Conservation (phyloP, 2,329 filamentous ascomycete genomes). For the Chlorencoelia australis region DNA sequence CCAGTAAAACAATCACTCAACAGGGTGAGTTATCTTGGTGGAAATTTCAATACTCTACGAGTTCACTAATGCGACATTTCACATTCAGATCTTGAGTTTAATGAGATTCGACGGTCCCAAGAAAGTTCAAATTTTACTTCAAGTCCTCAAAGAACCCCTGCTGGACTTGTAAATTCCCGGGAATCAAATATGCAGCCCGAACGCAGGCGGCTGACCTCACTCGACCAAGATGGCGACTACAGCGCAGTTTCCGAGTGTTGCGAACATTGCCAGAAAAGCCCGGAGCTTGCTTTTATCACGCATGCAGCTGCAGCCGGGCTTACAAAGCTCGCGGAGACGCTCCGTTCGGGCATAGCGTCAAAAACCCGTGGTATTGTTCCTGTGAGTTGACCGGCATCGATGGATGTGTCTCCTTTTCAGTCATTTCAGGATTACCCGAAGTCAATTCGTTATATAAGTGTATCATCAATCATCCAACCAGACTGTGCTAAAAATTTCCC, state of each 20-base stretch:
- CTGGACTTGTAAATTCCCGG: slow-evolving; percentile 1
- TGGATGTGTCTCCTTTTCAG: no score
- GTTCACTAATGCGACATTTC: slow-evolving; percentile 9
- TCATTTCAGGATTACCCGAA: no score
- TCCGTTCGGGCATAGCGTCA: slow-evolving; percentile 20
- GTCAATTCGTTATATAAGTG: no score
- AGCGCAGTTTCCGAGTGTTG: slow-evolving; percentile 9
- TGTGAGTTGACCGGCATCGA: no score
- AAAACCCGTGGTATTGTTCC: slow-evolving; percentile 17
- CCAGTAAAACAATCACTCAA: slow-evolving; percentile 13
- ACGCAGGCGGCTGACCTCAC: slow-evolving; percentile 16
- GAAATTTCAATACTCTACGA: neutral
- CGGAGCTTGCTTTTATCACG: slow-evolving; percentile 17
- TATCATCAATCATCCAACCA: no score
- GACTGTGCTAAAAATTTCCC: no score
- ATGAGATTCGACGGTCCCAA: slow-evolving; percentile 7
- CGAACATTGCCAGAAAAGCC: slow-evolving; percentile 17
- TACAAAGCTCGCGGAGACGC: slow-evolving; percentile 22
- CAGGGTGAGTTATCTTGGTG: slow-evolving; percentile 16
- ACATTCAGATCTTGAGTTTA: slow-evolving; percentile 13
- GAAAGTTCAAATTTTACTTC: slow-evolving; percentile 8
- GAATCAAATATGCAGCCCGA: slow-evolving; percentile 15
- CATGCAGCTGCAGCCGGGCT: slow-evolving; percentile 20
- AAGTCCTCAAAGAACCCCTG: neutral
- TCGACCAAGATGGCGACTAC: slow-evolving; percentile 10